Evolutionary conservation across 345 rosid species (phyloP).

Genomic region (Aethionema arabicum): DNA sequence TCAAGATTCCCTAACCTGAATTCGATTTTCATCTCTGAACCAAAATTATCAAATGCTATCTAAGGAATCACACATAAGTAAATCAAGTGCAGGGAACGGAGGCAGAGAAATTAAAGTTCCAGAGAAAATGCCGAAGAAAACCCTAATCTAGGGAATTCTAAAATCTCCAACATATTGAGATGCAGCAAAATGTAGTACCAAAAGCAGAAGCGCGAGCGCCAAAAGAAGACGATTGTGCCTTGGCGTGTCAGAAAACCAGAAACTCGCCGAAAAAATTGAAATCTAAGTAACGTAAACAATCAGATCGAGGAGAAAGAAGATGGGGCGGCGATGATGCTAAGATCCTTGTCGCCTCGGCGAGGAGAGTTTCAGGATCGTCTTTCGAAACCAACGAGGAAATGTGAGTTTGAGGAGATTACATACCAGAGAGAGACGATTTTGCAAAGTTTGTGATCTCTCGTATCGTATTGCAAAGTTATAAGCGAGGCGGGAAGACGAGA

Average conservation of each 20-base stretch:
- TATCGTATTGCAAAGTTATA: conserved; percentile 24
- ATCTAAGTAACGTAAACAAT: conserved; percentile 9
- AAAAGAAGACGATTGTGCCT: background rate
- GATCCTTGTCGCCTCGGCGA: conserved; percentile 13
- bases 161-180: conserved; percentile 17
- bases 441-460: conserved; percentile 28
- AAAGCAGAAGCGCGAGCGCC: background rate
- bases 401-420: background rate
- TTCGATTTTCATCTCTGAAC: background rate
- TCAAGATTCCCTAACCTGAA: background rate
- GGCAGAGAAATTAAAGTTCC: background rate
- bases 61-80: background rate
- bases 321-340: conserved; percentile 16
- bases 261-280: conserved; percentile 26
- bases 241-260: background rate
- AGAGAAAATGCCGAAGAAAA: conserved; percentile 11
- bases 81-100: background rate
- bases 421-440: conserved; percentile 10
- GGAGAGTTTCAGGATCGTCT: background rate
- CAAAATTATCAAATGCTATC: background rate
- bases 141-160: conserved; percentile 29
- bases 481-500: conserved; percentile 35
- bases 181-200: background rate
- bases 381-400: background rate
- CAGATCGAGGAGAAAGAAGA: conserved; percentile 28